phyloP scores from a whole-genome alignment of 441 rosid species.

The Gossypium laxum region DNA sequence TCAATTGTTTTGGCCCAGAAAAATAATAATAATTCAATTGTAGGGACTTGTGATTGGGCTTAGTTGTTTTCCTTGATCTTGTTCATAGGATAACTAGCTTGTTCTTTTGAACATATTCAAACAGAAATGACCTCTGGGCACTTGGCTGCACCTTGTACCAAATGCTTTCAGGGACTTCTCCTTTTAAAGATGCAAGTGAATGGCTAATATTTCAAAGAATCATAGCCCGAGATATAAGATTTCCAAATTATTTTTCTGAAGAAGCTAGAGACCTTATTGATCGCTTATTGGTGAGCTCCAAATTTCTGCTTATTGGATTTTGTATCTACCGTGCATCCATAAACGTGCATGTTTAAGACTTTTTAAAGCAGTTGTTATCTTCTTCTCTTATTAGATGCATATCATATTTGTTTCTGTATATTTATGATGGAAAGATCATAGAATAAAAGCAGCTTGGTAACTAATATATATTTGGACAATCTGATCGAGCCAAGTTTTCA shows the following conservation, averaged over 20 bases:
- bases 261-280: slow-evolving; percentile 87
- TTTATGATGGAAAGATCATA: neutral
- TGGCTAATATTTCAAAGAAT: slow-evolving; percentile 98
- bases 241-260: slow-evolving; percentile 83
- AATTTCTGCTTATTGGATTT: slow-evolving; percentile 14
- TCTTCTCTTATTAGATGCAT: neutral
- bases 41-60: neutral
- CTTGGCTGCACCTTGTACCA: slow-evolving; percentile 99
- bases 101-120: slow-evolving; percentile 30
- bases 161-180: slow-evolving; percentile 99
- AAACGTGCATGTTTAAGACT: neutral
- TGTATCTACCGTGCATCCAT: neutral
- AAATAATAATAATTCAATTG: neutral
- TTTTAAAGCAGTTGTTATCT: neutral
- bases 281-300: slow-evolving; percentile 55
- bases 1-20: neutral
- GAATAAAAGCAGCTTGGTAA: neutral
- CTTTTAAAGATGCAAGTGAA: slow-evolving; percentile 97
- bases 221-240: slow-evolving; percentile 85
- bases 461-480: neutral
- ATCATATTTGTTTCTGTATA: neutral
- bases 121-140: slow-evolving; percentile 99
- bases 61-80: slow-evolving; percentile 2
- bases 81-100: slow-evolving; percentile 26
- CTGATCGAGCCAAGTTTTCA: neutral